A percentile compares a stretch with the other conserved stretches of the same genome.
phyloP scores from a whole-genome alignment of 31 red algal species.

The Pterothamnion heteromorphum region DNA sequence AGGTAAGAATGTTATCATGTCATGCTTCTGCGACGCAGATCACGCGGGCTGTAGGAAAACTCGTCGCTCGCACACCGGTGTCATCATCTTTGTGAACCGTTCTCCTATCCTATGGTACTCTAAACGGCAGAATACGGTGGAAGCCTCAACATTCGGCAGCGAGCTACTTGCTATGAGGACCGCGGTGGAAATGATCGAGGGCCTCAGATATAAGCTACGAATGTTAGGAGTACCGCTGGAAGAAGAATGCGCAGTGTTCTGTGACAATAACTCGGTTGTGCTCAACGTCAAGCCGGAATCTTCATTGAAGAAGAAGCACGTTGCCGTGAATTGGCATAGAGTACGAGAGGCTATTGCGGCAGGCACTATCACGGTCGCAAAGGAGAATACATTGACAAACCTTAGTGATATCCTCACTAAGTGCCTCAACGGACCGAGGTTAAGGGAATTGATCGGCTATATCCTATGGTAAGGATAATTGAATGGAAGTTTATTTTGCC shows the following conservation, averaged over 20 bases:
- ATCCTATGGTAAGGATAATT: neutral
- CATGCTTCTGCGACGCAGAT: neutral
- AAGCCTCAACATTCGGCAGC: neutral
- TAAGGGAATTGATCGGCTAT: neutral
- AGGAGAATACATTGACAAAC: neutral
- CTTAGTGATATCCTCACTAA: neutral
- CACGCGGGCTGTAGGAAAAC: neutral
- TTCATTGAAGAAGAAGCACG: neutral
- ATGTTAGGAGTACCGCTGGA: neutral
- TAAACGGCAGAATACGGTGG: neutral
- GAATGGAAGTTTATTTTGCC: too few relatives aligned
- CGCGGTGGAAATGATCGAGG: neutral
- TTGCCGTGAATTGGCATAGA: neutral
- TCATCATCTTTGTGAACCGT: neutral
- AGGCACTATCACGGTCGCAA: neutral
- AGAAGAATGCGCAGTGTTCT: neutral
- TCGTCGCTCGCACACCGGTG: neutral
- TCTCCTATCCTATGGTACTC: neutral
- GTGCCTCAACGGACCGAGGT: neutral
- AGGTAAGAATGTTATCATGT: neutral
- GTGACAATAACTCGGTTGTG: neutral
- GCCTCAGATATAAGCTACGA: neutral
- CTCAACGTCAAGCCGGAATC: neutral
- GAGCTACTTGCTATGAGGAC: neutral
- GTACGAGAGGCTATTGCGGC: neutral